These are phyloP conservation scores for Suhomyces prunicola DNA, from an alignment of 805 yeast species.

Conservation along the genomic window DNA sequence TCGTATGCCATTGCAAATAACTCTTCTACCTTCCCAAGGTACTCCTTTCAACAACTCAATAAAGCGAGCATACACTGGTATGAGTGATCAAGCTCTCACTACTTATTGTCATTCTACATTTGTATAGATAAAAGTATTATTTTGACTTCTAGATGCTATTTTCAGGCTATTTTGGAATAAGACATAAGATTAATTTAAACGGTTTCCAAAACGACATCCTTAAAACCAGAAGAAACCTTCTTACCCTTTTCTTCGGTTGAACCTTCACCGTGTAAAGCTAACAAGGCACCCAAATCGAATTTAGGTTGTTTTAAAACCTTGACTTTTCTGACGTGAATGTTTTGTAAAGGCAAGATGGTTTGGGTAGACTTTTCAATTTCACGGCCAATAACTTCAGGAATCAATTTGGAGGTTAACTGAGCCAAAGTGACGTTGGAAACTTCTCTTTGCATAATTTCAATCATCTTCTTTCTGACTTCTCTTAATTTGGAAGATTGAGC, in stretches of 20 bases:
- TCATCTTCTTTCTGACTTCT: conserved; percentile 95
- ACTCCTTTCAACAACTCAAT: too few species aligned
- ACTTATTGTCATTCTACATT: not conserved
- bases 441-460: conserved; percentile 94
- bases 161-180: conserved; percentile 1
- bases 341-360: conserved; percentile 95
- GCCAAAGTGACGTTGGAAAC: conserved; percentile 92
- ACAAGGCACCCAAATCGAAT: conserved; percentile 94
- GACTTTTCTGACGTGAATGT: conserved; percentile 98
- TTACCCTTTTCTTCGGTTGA: conserved; percentile 92
- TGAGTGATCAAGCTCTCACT: not conserved
- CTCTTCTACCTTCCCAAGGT: too few species aligned
- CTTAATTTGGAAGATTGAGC: conserved; percentile 98
- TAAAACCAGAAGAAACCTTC: conserved; percentile 94
- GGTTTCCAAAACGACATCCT: conserved; percentile 97
- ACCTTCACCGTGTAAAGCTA: conserved; percentile 97
- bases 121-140: not conserved
- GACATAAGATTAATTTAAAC: conserved; percentile 51
- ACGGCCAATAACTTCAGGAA: conserved; percentile 98
- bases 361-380: conserved; percentile 96
- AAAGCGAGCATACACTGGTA: not conserved
- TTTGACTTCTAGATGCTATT: conserved; percentile 7
- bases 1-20: too few species aligned
- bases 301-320: conserved; percentile 98
- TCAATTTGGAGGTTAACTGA: conserved; percentile 94